Percentiles rank a stretch among this genome's conserved stretches.
Evolutionary conservation across 768 basidiomycete species (phyloP).

Genomic region (Tephrocybe sp.): DNA sequence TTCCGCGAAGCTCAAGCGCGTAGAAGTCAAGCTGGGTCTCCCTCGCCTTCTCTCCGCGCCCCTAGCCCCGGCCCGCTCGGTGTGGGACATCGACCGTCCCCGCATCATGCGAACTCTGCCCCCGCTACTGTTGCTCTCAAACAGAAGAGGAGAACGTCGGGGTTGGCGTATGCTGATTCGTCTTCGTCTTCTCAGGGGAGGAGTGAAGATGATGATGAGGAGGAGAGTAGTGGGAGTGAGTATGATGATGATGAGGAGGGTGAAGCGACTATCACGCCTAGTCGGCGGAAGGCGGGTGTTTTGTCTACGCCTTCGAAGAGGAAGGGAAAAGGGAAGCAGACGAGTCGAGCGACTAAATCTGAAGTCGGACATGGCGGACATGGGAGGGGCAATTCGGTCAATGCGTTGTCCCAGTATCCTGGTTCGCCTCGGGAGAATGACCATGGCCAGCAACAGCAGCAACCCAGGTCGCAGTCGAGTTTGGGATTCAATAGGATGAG

Average conservation of each 20-base stretch:
- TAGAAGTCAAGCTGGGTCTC: slow-evolving; percentile 59
- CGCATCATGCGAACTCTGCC: not conserved
- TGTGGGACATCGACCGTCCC: not conserved
- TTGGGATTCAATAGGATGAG: slow-evolving; percentile 36
- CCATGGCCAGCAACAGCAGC: not conserved
- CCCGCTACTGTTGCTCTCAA: not conserved
- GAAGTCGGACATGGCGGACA: slow-evolving; percentile 41
- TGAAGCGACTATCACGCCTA: slow-evolving; percentile 19
- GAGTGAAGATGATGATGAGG: too few species aligned
- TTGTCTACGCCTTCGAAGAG: too few species aligned
- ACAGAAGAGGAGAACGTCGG: slow-evolving; percentile 5
- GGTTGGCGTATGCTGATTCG: slow-evolving; percentile 16
- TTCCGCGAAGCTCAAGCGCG: slow-evolving; percentile 77
- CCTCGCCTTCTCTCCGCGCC: slow-evolving; percentile 39
- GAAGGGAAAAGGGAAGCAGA: too few species aligned
- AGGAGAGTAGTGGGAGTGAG: slow-evolving; percentile 17
- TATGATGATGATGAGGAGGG: slow-evolving; percentile 27
- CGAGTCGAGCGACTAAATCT: slow-evolving; percentile 31
- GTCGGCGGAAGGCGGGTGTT: too few species aligned
- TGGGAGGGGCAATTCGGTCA: slow-evolving; percentile 28
- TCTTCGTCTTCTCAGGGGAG: too few species aligned
- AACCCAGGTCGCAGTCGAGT: slow-evolving; percentile 36
- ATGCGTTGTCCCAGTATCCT: slow-evolving; percentile 15
- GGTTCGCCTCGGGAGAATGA: not conserved
- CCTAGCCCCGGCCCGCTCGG: slow-evolving; percentile 37